Conservation (phyloP, 1,139 yeast species). For the Debaryomyces sp. region DNA sequence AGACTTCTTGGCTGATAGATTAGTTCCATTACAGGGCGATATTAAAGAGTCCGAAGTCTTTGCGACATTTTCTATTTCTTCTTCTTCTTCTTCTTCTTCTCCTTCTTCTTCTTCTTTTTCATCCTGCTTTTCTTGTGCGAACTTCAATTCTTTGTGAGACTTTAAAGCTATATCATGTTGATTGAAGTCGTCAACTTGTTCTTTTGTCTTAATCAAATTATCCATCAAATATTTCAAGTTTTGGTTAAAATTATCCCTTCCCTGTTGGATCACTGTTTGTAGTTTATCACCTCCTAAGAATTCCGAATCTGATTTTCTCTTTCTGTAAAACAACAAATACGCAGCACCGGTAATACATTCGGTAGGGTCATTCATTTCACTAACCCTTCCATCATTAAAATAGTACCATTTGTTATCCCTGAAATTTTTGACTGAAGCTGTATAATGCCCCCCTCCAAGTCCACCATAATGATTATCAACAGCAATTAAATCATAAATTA, state of each 20-base stretch:
- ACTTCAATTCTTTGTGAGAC: slow-evolving; percentile 20
- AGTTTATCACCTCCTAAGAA: slow-evolving; percentile 42
- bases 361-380: slow-evolving; percentile 57
- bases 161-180: slow-evolving; percentile 20
- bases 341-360: slow-evolving; percentile 81
- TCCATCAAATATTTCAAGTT: slow-evolving; percentile 16
- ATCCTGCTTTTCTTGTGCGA: slow-evolving; percentile 13
- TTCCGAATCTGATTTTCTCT: slow-evolving; percentile 36
- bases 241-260: slow-evolving; percentile 22
- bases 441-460: slow-evolving; percentile 96
- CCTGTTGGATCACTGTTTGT: slow-evolving; percentile 27
- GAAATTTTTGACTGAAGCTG: slow-evolving; percentile 84
- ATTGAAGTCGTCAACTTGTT: slow-evolving; percentile 18
- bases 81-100: background rate
- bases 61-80: background rate
- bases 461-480: slow-evolving; percentile 98
- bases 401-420: slow-evolving; percentile 84
- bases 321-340: slow-evolving; percentile 80
- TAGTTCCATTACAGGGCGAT: background rate
- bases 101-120: background rate
- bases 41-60: background rate
- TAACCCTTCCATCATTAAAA: slow-evolving; percentile 83
- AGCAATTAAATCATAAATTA: slow-evolving; percentile 80
- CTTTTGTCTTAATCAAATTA: slow-evolving; percentile 15
- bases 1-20: slow-evolving; percentile 18